Conservation (phyloP, 1,284 basidiomycete species). For the Tilletia caries region DNA sequence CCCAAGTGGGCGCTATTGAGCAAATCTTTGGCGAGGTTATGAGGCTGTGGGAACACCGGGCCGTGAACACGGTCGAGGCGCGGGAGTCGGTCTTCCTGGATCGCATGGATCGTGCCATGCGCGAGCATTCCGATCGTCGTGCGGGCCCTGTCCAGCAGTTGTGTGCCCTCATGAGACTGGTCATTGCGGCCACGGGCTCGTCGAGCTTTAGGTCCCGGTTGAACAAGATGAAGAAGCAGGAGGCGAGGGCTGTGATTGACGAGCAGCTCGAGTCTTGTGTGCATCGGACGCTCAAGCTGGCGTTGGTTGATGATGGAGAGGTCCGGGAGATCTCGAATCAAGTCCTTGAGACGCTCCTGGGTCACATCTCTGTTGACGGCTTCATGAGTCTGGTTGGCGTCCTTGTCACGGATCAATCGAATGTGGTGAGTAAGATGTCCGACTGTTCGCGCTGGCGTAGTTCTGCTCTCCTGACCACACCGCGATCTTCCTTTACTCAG, state of each 20-base stretch:
- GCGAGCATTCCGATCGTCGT: slow-evolving; percentile 3
- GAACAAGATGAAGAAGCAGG: neutral
- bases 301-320: neutral
- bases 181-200: neutral
- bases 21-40: slow-evolving; percentile 37
- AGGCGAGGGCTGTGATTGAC: neutral
- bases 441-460: too few species aligned
- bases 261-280: neutral
- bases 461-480: too few species aligned
- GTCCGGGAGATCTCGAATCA: neutral
- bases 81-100: slow-evolving; percentile 3
- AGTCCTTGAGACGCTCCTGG: slow-evolving; percentile 1
- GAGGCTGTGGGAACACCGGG: slow-evolving; percentile 32
- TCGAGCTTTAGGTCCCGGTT: neutral
- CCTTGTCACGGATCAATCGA: neutral
- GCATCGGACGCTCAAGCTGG: slow-evolving; percentile 10
- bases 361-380: neutral
- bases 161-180: neutral
- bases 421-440: neutral
- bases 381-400: slow-evolving; percentile 4
- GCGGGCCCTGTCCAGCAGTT: slow-evolving; percentile 2
- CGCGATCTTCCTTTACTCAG: neutral
- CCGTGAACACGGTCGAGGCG: slow-evolving; percentile 13
- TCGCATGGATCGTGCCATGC: slow-evolving; percentile 10
- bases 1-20: slow-evolving; percentile 43